Evolutionary conservation across 495 filamentous ascomycete species (phyloP).

Genomic region (Xylaria intraflava): DNA sequence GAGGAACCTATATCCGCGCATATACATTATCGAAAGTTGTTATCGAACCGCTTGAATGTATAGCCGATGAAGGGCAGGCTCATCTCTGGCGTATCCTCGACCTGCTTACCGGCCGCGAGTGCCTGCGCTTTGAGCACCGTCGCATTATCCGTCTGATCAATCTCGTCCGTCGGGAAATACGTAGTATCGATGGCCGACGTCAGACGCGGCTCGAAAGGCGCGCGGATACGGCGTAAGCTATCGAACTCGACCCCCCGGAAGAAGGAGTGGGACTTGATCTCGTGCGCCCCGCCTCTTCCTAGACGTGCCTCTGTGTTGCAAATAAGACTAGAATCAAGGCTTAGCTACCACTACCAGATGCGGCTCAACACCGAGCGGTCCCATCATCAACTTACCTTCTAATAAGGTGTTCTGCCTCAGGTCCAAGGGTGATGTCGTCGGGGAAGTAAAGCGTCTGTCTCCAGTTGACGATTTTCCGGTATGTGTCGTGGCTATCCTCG

Average conservation of each 20-base stretch:
- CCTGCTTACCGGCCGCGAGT: constrained; percentile 24
- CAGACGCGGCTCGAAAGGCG: constrained; percentile 90
- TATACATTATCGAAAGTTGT: constrained; percentile 47
- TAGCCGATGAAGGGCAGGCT: constrained; percentile 96
- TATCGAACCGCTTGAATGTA: constrained; percentile 97
- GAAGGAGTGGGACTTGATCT: constrained; percentile 91
- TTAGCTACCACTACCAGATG: constrained; percentile 7
- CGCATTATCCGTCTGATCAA: constrained; percentile 83
- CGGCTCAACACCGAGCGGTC: not conserved
- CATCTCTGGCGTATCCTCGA: constrained; percentile 66
- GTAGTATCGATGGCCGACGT: constrained; percentile 91
- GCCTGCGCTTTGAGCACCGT: constrained; percentile 58
- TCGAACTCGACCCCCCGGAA: constrained; percentile 96
- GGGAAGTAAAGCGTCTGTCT: constrained; percentile 92
- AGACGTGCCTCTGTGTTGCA: constrained; percentile 87
- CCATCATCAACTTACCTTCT: constrained; percentile 52
- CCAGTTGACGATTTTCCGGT: constrained; percentile 99
- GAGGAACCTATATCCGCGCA: not conserved
- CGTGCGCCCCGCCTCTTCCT: constrained; percentile 71
- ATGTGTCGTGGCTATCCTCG: constrained; percentile 94
- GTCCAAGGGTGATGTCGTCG: constrained; percentile 81
- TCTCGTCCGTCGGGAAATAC: constrained; percentile 98
- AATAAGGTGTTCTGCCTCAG: constrained; percentile 81
- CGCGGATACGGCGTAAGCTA: constrained; percentile 80
- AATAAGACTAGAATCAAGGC: constrained; percentile 58